These are phyloP conservation scores for Salix caprea DNA, from an alignment of 345 rosid species.

Conservation along the genomic window DNA sequence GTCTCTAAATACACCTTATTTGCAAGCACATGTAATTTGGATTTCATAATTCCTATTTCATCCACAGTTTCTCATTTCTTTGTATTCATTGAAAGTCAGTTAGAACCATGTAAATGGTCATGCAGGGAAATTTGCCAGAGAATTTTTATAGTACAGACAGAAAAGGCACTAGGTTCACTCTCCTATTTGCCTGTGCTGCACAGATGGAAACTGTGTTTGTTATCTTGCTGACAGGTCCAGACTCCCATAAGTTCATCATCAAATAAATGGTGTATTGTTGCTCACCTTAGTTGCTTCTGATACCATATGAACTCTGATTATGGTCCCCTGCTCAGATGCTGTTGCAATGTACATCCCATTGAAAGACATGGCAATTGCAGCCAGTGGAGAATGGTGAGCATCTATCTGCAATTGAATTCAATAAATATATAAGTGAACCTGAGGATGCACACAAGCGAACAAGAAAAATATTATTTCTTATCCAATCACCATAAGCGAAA, in stretches of 20 bases:
- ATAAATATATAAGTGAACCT: neutral
- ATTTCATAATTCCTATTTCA: neutral
- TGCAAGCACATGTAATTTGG: neutral
- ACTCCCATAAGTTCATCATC: slow-evolving; percentile 9
- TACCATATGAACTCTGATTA: slow-evolving; percentile 78
- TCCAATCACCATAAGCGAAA: neutral
- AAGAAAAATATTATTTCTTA: neutral
- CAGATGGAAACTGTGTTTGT: neutral
- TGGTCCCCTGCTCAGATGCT: slow-evolving; percentile 92
- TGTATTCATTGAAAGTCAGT: neutral
- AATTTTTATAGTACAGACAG: neutral
- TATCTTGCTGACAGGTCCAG: neutral
- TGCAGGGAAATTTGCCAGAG: neutral
- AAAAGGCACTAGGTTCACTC: neutral
- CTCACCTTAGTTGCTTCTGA: slow-evolving; percentile 82
- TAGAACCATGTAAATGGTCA: neutral
- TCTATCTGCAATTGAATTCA: slow-evolving; percentile 58
- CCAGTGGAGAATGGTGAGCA: slow-evolving; percentile 81
- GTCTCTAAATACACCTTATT: neutral
- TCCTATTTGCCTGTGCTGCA: neutral
- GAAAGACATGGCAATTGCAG: slow-evolving; percentile 69
- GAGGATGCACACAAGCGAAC: neutral
- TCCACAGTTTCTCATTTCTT: neutral
- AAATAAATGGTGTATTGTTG: neutral
- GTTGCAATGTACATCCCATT: slow-evolving; percentile 87